Percentiles rank a stretch among this genome's conserved stretches.
These are phyloP conservation scores for Cyanodermella asteris DNA, from an alignment of 2,329 filamentous ascomycete genomes.

Conservation along the genomic window DNA sequence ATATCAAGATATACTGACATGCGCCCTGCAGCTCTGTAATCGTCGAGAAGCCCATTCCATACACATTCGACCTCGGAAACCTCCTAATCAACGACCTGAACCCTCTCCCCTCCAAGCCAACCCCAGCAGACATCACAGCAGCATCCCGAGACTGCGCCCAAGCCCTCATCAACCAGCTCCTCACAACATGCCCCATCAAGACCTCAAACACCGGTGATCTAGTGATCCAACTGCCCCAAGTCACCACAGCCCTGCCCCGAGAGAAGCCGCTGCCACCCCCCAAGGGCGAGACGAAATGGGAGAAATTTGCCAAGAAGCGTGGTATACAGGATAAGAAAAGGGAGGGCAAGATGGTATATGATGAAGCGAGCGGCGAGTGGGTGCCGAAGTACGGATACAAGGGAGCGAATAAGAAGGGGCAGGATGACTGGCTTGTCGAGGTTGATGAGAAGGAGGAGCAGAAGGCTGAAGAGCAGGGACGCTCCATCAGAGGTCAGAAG, in stretches of 20 bases:
- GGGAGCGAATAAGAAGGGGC: slow-evolving; percentile 64
- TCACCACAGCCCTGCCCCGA: slow-evolving; percentile 53
- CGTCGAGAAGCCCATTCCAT: slow-evolving; percentile 66
- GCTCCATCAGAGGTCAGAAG: slow-evolving; percentile 38
- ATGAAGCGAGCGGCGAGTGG: slow-evolving; percentile 72
- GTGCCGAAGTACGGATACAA: slow-evolving; percentile 89
- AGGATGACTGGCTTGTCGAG: slow-evolving; percentile 80
- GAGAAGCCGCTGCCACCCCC: slow-evolving; percentile 75
- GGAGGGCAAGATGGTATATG: slow-evolving; percentile 56
- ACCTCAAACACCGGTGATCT: slow-evolving; percentile 40
- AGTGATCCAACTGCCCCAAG: slow-evolving; percentile 54
- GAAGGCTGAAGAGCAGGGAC: slow-evolving; percentile 34
- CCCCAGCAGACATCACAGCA: slow-evolving; percentile 37
- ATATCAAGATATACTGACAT: slow-evolving; percentile 9
- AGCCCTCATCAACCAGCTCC: slow-evolving; percentile 78
- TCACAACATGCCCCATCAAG: slow-evolving; percentile 64
- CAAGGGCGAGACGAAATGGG: slow-evolving; percentile 80
- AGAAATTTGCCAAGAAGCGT: slow-evolving; percentile 89
- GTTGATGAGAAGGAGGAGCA: slow-evolving; percentile 57
- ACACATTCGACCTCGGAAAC: slow-evolving; percentile 78
- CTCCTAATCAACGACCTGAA: slow-evolving; percentile 76
- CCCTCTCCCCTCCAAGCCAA: slow-evolving; percentile 39
- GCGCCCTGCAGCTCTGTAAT: slow-evolving; percentile 27
- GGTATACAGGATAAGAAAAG: slow-evolving; percentile 78
- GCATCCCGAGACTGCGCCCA: slow-evolving; percentile 80